These are phyloP conservation scores for Quercus aquifolioides DNA, from an alignment of 306 rosid genomes.

Conservation along the genomic window DNA sequence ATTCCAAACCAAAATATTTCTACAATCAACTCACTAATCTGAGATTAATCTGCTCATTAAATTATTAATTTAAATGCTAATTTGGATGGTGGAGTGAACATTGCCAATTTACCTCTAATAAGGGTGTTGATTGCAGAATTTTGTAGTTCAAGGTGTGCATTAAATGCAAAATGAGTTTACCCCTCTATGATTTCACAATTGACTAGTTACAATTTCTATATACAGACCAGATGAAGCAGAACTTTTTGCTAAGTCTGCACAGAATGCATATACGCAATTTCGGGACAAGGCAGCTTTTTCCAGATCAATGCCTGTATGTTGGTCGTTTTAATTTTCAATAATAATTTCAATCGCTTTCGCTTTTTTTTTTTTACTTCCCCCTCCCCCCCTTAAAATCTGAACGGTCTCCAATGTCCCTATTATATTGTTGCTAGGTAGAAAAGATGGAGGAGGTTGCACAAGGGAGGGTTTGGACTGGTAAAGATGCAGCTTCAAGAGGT, in stretches of 20 bases:
- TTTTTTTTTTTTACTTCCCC: not conserved
- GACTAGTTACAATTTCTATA: not conserved
- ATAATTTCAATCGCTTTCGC: not conserved
- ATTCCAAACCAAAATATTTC: too few species aligned
- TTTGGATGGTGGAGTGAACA: too few species aligned
- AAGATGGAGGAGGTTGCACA: conserved; percentile 95
- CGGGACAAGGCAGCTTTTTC: conserved; percentile 90
- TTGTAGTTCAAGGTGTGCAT: too few species aligned
- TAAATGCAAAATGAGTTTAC: not conserved
- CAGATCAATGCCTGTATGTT: conserved; percentile 79
- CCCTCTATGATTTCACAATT: not conserved
- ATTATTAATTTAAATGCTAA: too few species aligned
- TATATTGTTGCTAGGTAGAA: conserved; percentile 55
- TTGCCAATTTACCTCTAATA: too few species aligned
- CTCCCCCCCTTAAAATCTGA: not conserved
- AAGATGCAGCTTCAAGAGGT: conserved; percentile 76
- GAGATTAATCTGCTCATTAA: too few species aligned
- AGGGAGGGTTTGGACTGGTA: conserved; percentile 93
- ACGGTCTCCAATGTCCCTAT: not conserved
- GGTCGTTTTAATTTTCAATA: not conserved
- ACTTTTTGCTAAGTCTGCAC: conserved; percentile 76
- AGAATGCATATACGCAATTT: conserved; percentile 68
- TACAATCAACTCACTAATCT: too few species aligned
- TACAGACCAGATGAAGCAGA: conserved; percentile 92
- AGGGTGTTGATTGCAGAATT: too few species aligned